A percentile compares a stretch with the other conserved stretches of the same genome.
Evolutionary conservation across 345 rosid genomes (phyloP).

Genomic region (Gossypium arboreum): DNA sequence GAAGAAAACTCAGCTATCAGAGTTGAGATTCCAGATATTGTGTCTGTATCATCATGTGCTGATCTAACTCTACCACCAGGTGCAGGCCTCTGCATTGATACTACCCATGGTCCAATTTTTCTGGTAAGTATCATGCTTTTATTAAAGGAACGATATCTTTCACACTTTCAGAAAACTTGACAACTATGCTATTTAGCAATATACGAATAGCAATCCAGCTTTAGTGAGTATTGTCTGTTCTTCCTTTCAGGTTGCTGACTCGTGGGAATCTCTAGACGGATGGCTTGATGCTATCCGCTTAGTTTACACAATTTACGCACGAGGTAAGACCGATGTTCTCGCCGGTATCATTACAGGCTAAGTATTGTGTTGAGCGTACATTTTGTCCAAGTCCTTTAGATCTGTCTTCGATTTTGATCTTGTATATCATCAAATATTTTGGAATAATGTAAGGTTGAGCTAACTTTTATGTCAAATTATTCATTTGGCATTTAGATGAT

Average conservation of each 20-base stretch:
- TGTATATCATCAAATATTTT: constrained; percentile 26
- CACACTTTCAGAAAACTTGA: neutral
- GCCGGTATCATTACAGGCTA: constrained; percentile 83
- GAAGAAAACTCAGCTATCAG: constrained; percentile 52
- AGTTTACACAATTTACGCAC: constrained; percentile 83
- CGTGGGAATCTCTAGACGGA: constrained; percentile 66
- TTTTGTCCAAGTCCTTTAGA: neutral
- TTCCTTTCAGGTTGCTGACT: constrained; percentile 74
- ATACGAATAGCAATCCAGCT: neutral
- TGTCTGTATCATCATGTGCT: constrained; percentile 81
- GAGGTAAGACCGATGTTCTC: constrained; percentile 83
- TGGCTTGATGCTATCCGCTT: constrained; percentile 96
- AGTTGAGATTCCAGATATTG: constrained; percentile 69
- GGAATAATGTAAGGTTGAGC: constrained; percentile 9
- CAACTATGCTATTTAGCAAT: neutral
- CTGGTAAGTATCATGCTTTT: constrained; percentile 44
- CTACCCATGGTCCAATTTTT: constrained; percentile 71
- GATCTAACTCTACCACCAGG: constrained; percentile 97
- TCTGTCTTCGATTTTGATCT: constrained; percentile 16
- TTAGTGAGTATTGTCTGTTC: neutral
- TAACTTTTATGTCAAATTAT: neutral
- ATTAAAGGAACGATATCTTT: neutral
- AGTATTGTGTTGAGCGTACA: constrained; percentile 18
- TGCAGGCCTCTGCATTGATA: constrained; percentile 89
- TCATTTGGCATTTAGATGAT: neutral